Base-by-base conservation (phyloP, 257 asterid species). In the Solanum virginianum region DNA sequence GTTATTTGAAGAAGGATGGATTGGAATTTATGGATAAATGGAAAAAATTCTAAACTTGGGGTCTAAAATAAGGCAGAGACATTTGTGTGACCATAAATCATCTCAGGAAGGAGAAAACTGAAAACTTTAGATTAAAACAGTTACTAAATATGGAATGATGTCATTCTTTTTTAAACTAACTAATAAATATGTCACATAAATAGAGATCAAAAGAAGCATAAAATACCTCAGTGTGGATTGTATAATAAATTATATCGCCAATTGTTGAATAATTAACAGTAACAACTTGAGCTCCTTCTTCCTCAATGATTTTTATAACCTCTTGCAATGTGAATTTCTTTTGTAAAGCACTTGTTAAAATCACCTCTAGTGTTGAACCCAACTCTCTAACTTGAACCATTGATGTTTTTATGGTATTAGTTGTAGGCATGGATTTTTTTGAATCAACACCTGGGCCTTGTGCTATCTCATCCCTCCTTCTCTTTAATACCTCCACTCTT, bases 271-370 rank as follows among this genome's bases (percentile, higher is more conserved):
- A 17, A 80, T 16, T 82, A 7, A 85, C 87, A 14, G 26, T 24
- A 14, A 85, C 63, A 2, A 90, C 94, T 82, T 91, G 84, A 84
- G 90, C 91, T 80, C 91, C 92, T 88, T 82, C 92, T 81, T 87
- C 85, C 79, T 86, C 87, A 7, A 91, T 12, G 26, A 91, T 86
- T 45, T 70, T 80, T 9, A 91, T 75, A 3, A 88, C 72, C 83
- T 89, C 66, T 60, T 83, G 77, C 59, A 90, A 9, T 45, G 3
- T 85, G 85, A 90, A 53, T 1, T 88, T 87, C 39, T 74, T 88
- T 14, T 41, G 8, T 24, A 72, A 11, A 70, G 89, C 90, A 87
- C 86, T 84, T 1, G 84, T 69, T 66, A 90, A 85, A 72, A 86
- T 82, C n/a, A 91, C 89, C 89, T 91, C 91, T 56, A 91, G 20